Evolutionary conservation across 139 green algal species (phyloP).

Genomic region (Ulvella scutata): DNA sequence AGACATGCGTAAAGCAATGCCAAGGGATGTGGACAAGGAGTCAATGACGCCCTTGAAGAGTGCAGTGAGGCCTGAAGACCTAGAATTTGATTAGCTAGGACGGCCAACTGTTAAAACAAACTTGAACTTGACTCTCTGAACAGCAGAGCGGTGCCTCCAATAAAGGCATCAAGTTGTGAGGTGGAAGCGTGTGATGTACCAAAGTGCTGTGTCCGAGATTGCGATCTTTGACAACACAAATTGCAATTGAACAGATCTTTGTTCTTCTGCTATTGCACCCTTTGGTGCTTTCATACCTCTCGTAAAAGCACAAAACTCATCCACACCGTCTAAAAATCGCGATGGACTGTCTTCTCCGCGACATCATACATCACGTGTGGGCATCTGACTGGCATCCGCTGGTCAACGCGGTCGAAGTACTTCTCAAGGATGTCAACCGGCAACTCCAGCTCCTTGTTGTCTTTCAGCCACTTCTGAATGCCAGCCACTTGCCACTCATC

Average conservation of each 20-base stretch:
- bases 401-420: background rate
- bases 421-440: background rate
- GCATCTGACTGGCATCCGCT: background rate
- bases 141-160: too few species aligned
- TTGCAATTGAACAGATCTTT: too few species aligned
- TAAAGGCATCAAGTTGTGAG: too few species aligned
- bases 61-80: slow-evolving; percentile 58
- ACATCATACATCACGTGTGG: background rate
- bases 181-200: too few species aligned
- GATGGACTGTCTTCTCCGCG: background rate
- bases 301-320: too few species aligned
- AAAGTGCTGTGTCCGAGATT: too few species aligned
- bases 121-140: too few species aligned
- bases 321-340: background rate
- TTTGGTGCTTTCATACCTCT: too few species aligned
- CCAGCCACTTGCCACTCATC: background rate
- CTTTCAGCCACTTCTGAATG: slow-evolving; percentile 20
- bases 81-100: slow-evolving; percentile 77
- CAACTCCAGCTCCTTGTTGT: slow-evolving; percentile 13
- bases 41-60: slow-evolving; percentile 56
- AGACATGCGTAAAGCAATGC: slow-evolving; percentile 97
- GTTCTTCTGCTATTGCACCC: too few species aligned
- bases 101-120: too few species aligned
- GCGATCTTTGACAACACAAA: too few species aligned
- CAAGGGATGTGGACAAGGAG: slow-evolving; percentile 56